Evolutionary conservation across 345 rosid species (phyloP).

Genomic region (Lepidium didymum): DNA sequence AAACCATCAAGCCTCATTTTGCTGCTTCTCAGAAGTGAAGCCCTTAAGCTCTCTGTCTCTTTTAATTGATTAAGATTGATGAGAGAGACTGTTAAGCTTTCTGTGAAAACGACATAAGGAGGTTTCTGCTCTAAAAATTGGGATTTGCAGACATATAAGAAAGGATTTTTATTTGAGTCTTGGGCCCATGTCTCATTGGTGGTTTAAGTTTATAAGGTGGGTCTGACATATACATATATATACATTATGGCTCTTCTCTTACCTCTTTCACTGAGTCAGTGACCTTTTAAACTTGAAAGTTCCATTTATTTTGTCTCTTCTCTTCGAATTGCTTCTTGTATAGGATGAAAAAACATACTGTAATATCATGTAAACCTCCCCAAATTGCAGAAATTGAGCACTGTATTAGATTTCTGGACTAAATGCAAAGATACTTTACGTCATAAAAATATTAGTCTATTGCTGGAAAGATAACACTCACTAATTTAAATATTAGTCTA

Average conservation of each 20-base stretch:
- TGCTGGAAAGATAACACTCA: too few species aligned
- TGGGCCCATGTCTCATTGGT: conserved; percentile 5
- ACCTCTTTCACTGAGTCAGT: conserved; percentile 1
- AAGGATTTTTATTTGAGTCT: not conserved
- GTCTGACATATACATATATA: conserved; percentile 3
- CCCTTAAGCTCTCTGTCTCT: not conserved
- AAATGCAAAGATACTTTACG: not conserved
- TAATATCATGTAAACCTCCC: conserved; percentile 1
- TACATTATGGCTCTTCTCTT: conserved; percentile 3
- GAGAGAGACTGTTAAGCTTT: conserved; percentile 12
- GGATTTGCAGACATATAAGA: conserved; percentile 8
- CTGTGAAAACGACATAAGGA: conserved; percentile 8
- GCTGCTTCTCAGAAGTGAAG: conserved; percentile 1
- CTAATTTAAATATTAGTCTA: too few species aligned
- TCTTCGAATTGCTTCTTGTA: not conserved
- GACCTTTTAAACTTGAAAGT: conserved; percentile 13
- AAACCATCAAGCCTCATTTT: conserved; percentile 14
- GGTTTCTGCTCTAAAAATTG: conserved; percentile 23
- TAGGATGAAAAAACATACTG: not conserved
- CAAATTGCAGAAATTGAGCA: conserved; percentile 1
- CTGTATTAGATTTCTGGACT: not conserved
- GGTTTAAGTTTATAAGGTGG: conserved; percentile 22
- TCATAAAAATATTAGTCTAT: too few species aligned
- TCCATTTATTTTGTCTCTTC: not conserved
- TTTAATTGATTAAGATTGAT: conserved; percentile 11